phyloP scores from a whole-genome alignment of 2,329 filamentous ascomycete genomes.

The Aureobasidium namibiae region DNA sequence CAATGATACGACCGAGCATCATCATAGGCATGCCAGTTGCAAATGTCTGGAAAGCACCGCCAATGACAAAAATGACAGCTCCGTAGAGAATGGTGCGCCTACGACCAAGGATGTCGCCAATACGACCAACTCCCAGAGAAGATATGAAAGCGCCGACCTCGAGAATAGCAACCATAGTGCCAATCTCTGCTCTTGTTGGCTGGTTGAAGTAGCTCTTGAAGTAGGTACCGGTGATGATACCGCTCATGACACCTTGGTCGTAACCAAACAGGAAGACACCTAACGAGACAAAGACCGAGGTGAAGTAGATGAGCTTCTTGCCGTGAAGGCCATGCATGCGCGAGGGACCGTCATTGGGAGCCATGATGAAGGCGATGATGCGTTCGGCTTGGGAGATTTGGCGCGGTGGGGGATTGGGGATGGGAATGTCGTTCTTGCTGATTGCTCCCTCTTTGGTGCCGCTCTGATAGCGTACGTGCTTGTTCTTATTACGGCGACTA shows the following conservation, averaged over 20 bases:
- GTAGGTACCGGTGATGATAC: conserved; percentile 64
- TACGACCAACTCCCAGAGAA: conserved; percentile 74
- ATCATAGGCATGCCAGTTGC: conserved; percentile 84
- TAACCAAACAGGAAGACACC: conserved; percentile 86
- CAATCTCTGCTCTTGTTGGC: conserved; percentile 77
- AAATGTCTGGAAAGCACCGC: conserved; percentile 76
- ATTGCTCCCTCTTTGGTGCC: conserved; percentile 17
- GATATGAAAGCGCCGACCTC: conserved; percentile 89
- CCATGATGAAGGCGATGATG: conserved; percentile 76
- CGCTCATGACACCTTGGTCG: conserved; percentile 84
- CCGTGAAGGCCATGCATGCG: conserved; percentile 88
- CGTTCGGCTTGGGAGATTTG: conserved; percentile 60
- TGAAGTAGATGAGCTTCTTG: conserved; percentile 92
- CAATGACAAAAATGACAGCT: conserved; percentile 75
- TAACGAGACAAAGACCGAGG: conserved; percentile 78
- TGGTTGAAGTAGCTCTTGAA: conserved; percentile 92
- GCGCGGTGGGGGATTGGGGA: conserved; percentile 60
- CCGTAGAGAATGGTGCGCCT: conserved; percentile 88
- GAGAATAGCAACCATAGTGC: conserved; percentile 95
- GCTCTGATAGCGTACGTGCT: conserved; percentile 56
- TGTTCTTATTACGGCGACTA: conserved; percentile 37
- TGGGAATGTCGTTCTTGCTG: conserved; percentile 63
- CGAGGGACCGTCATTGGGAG: conserved; percentile 58
- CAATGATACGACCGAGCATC: conserved; percentile 46
- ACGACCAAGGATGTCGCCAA: conserved; percentile 87